Percentiles rank a stretch among this genome's conserved stretches.
Evolutionary conservation across 2,329 filamentous ascomycete genomes (phyloP).

Genomic region (Pseudocercospora ulei): DNA sequence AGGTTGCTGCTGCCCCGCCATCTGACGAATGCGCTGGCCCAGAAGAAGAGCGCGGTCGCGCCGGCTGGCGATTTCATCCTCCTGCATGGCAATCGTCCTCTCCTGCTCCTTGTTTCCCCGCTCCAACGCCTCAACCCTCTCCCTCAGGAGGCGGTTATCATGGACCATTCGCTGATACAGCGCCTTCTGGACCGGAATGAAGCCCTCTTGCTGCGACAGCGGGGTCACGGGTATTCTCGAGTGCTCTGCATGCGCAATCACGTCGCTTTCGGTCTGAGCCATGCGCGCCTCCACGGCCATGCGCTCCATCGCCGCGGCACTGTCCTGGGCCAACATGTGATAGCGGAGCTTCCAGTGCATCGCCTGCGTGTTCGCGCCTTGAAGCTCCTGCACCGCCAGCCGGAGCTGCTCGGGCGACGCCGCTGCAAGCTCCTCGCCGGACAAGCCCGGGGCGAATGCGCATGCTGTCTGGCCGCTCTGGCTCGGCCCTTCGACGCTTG

Average conservation of each 20-base stretch:
- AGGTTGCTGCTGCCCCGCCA: constrained; percentile 76
- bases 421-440: constrained; percentile 44
- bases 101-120: constrained; percentile 63
- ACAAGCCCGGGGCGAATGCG: constrained; percentile 34
- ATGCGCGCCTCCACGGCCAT: constrained; percentile 87
- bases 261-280: constrained; percentile 77
- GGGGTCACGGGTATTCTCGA: constrained; percentile 46
- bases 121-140: constrained; percentile 55
- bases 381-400: constrained; percentile 45
- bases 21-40: constrained; percentile 75
- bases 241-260: constrained; percentile 64
- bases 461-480: constrained; percentile 14
- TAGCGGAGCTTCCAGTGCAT: constrained; percentile 88
- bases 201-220: constrained; percentile 34
- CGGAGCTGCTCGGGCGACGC: constrained; percentile 47
- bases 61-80: constrained; percentile 61
- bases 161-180: constrained; percentile 49
- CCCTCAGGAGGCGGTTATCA: constrained; percentile 52
- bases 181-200: constrained; percentile 37
- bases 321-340: constrained; percentile 72
- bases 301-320: constrained; percentile 72
- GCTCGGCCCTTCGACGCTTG: constrained; percentile 31
- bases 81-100: constrained; percentile 66
- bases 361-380: constrained; percentile 63
- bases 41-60: constrained; percentile 67